Conservation (phyloP, 768 basidiomycete genomes). For the Phaeotremella fagi region DNA sequence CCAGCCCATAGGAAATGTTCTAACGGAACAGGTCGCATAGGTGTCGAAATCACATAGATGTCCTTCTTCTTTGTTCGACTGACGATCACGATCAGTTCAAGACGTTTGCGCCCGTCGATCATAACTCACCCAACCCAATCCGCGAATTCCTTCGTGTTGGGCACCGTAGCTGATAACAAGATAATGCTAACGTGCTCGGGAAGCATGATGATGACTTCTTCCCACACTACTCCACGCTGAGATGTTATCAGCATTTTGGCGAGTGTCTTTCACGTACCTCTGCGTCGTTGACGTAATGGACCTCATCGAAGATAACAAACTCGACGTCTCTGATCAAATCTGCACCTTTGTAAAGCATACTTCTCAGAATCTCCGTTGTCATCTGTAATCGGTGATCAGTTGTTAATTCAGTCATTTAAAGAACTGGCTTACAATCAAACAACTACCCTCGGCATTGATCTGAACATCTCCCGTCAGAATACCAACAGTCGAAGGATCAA, state of each 20-base stretch:
- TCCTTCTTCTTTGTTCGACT: slow-evolving; percentile 99
- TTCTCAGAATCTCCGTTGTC: slow-evolving; percentile 82
- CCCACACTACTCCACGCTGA: slow-evolving; percentile 98
- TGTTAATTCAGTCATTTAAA: neutral
- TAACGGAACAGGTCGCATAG: slow-evolving; percentile 90
- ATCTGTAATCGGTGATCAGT: slow-evolving; percentile 30
- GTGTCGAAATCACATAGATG: slow-evolving; percentile 96
- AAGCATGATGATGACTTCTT: slow-evolving; percentile 99
- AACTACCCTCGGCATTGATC: slow-evolving; percentile 96
- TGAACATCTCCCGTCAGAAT: slow-evolving; percentile 98
- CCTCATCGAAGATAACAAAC: slow-evolving; percentile 99
- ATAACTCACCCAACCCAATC: slow-evolving; percentile 91
- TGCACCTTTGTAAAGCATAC: slow-evolving; percentile 96
- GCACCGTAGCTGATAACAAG: slow-evolving; percentile 91
- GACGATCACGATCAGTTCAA: neutral
- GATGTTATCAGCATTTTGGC: neutral
- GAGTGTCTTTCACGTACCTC: slow-evolving; percentile 59
- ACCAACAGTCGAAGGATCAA: slow-evolving; percentile 83
- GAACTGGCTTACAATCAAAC: slow-evolving; percentile 73
- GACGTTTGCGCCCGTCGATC: slow-evolving; percentile 4
- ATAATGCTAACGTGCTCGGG: slow-evolving; percentile 99
- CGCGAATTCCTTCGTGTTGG: slow-evolving; percentile 96
- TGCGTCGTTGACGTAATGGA: slow-evolving; percentile 98
- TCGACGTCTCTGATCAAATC: slow-evolving; percentile 98
- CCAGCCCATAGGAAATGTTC: slow-evolving; percentile 96